Evolutionary conservation across 352 stramenopile species (phyloP), one percentile per base, ranked within the genome.

Genomic region (Phytophthora cryptogea): DNA sequence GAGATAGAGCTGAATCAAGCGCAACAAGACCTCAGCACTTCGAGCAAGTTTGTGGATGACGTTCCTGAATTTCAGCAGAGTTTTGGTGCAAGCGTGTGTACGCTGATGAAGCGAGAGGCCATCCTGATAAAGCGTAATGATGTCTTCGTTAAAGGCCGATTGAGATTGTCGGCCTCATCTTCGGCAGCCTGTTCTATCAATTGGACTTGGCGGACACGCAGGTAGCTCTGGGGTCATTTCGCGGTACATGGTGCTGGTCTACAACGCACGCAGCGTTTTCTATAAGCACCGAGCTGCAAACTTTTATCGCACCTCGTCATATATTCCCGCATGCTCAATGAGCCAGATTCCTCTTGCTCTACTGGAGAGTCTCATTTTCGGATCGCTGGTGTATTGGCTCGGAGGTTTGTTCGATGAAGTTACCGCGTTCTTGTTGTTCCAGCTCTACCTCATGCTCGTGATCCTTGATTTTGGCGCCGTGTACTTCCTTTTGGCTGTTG

Each of bases 181-280:
- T 64, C 33, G 53, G 16, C 5, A 64, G 32, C 16, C n/a, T 68
- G 1, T 74, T 73, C 28, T 72, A 54, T 42, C 33, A 64, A 6
- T 27, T 72, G 23, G 32, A 52, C 17, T 13, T 46, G 28, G 23
- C 28, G 7, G 30, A 72, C n/a, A 35, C 39, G 13, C 42, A 68
- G 17, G 33, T 63, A 28, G 27, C 82, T 4, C 68, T 90, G 45
- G 80, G 27, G 61, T 91, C 33, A 59, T 92, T 4, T 94, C 47
- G 70, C 87, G 46, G 72, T 63, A 87, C 56, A 54, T 97, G n/a
- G 70, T 88, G 13, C 76, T 77, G 26, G 89, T 96, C 46, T 85
- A 90, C 56, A 67, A 88, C 16, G 64, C 63, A 1, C 78, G 78
- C 5, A 59, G 55, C 33, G 46, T 43, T 4, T 54, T 54, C 23